Evolutionary conservation across 805 yeast species (phyloP), one percentile per base, ranked within the genome.

Genomic region (Cyberlindnera petersonii): DNA sequence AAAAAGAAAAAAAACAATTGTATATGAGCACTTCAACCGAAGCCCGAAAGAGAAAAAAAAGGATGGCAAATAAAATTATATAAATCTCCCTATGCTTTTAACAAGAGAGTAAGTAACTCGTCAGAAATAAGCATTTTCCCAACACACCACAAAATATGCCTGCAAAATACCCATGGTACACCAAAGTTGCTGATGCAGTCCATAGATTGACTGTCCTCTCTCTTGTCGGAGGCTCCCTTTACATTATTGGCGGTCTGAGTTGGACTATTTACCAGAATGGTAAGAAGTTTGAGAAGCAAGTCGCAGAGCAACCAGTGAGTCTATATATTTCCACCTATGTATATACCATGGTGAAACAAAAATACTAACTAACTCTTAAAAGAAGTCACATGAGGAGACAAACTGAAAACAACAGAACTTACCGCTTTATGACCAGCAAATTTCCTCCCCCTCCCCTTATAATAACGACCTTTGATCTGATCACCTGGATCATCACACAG

Each of bases 141-240:
- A 28, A 28, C 19, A 17, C 19, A 40, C 20, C 20, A 24, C 26
- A 26, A 22, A 42, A 33, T 22, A 72, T 72, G 77, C 61, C 76
- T 18, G 53, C 53, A 23, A 64, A 61, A 52, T 74, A 75, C 56
- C 85, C 89, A 33, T 83, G 91, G 91, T 82, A 82, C 59, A 77
- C 82, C 2, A 79, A 76, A 59, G 77, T 74, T 4, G 75, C 86
- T 3, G 91, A 83, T 59, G 72, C 82, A 29, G 73, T 72, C 20
- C 91, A 83, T 61, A 80, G 91, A 64, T 59, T 82, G 43, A 79
- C 86, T 0, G 88, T 83, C 31, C 57, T 82, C 17, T 72, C 82
- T 4, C 66, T 83, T 22, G 73, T 79, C 16, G 89, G 89, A 34
- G 72, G 72, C 31, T 60, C 73, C 1, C 39, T 66, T 37, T 75